These are phyloP conservation scores for Populus ilicifolia DNA, from an alignment of 345 rosid genomes.

Conservation along the genomic window DNA sequence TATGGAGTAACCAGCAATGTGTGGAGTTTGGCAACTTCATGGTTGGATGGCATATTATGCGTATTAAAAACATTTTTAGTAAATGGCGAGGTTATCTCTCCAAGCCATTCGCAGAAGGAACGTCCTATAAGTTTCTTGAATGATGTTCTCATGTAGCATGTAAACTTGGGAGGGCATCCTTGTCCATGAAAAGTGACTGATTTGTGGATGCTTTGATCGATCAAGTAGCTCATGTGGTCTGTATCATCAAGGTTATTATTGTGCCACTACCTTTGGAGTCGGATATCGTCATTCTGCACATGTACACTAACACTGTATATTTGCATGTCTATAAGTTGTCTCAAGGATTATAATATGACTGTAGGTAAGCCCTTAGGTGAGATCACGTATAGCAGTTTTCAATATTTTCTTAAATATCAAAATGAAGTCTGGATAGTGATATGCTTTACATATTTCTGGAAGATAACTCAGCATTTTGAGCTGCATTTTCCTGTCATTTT, in stretches of 20 bases:
- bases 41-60: neutral
- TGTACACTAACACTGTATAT: neutral
- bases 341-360: neutral
- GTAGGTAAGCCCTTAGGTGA: neutral
- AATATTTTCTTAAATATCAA: neutral
- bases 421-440: neutral
- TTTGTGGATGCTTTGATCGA: neutral
- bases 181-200: neutral
- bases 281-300: neutral
- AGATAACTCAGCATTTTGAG: constrained; percentile 1
- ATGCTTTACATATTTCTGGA: neutral
- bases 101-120: neutral
- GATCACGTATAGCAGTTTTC: neutral
- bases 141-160: neutral
- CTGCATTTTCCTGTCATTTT: neutral
- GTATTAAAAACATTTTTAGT: neutral
- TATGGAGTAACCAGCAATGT: neutral
- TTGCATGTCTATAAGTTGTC: neutral
- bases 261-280: neutral
- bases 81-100: neutral
- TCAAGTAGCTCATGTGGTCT: neutral
- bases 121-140: neutral
- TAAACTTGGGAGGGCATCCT: neutral
- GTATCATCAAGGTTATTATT: neutral
- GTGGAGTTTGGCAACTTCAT: neutral